Conservation (phyloP, 2,329 filamentous ascomycete species). For the Fusarium nelsonii region DNA sequence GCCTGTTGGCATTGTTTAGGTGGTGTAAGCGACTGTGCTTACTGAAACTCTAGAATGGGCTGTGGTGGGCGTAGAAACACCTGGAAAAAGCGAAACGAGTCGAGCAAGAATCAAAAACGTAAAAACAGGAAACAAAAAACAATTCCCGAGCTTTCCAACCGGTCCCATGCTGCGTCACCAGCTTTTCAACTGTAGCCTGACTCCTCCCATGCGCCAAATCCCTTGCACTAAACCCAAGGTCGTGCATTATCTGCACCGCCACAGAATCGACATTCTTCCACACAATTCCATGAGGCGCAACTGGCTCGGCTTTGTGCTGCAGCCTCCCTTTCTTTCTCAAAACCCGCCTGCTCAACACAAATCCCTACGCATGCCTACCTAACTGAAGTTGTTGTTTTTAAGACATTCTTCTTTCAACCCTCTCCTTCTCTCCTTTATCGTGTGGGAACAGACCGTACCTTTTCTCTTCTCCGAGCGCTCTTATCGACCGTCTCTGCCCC, state of each 20-base stretch:
- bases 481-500: conserved; percentile 14
- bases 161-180: conserved; percentile 11
- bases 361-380: conserved; percentile 38
- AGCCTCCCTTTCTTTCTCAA: conserved; percentile 51
- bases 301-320: conserved; percentile 48
- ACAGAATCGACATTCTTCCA: conserved; percentile 58
- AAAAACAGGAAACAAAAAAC: not conserved
- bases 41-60: conserved; percentile 8
- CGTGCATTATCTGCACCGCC: conserved; percentile 54
- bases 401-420: conserved; percentile 25
- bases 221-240: conserved; percentile 36
- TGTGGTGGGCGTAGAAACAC: conserved; percentile 21
- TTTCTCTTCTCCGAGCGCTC: conserved; percentile 15
- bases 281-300: conserved; percentile 59
- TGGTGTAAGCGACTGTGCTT: conserved; percentile 32
- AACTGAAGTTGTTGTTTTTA: conserved; percentile 36
- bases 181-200: conserved; percentile 15
- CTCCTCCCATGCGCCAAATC: conserved; percentile 12
- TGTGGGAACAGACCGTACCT: conserved; percentile 17
- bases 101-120: not conserved
- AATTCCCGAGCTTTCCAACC: not conserved
- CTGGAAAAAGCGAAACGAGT: conserved; percentile 19
- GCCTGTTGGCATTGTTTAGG: conserved; percentile 2
- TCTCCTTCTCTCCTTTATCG: conserved; percentile 18
- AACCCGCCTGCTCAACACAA: conserved; percentile 44